Evolutionary conservation across 2,329 filamentous ascomycete species (phyloP).

Genomic region (Neurospora sp.): DNA sequence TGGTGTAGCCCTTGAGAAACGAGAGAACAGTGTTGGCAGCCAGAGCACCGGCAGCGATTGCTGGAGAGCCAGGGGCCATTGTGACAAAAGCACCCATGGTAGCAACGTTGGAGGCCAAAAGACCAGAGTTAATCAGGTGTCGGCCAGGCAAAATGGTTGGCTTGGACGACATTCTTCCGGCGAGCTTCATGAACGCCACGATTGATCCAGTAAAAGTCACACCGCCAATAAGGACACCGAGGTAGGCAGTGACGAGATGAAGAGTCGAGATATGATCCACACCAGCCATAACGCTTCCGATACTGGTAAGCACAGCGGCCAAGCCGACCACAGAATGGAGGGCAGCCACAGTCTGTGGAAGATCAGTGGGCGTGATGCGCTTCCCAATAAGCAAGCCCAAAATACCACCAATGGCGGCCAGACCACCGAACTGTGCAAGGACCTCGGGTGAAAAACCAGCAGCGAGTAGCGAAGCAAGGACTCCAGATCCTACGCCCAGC

Average conservation of each 20-base stretch:
- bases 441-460: constrained; percentile 73
- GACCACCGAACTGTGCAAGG: constrained; percentile 65
- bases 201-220: constrained; percentile 88
- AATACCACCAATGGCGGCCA: constrained; percentile 62
- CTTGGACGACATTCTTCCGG: constrained; percentile 70
- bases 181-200: constrained; percentile 80
- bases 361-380: constrained; percentile 76
- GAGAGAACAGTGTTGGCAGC: constrained; percentile 67
- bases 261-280: constrained; percentile 62
- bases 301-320: constrained; percentile 78
- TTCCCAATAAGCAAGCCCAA: constrained; percentile 66
- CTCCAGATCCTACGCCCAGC: constrained; percentile 72
- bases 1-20: constrained; percentile 80
- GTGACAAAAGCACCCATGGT: constrained; percentile 79
- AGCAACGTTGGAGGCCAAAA: constrained; percentile 66
- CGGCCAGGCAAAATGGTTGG: constrained; percentile 64
- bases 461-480: constrained; percentile 71
- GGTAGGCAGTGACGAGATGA: constrained; percentile 76
- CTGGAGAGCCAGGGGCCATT: constrained; percentile 68
- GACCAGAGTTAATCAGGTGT: constrained; percentile 62
- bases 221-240: constrained; percentile 78
- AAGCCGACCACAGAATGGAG: constrained; percentile 85
- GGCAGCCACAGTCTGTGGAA: constrained; percentile 82
- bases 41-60: constrained; percentile 69
- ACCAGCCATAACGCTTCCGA: constrained; percentile 73